Percentiles rank a stretch among this genome's conserved stretches.
phyloP scores from a whole-genome alignment of 164 flowering plant species.

The Kingdonia uniflora region DNA sequence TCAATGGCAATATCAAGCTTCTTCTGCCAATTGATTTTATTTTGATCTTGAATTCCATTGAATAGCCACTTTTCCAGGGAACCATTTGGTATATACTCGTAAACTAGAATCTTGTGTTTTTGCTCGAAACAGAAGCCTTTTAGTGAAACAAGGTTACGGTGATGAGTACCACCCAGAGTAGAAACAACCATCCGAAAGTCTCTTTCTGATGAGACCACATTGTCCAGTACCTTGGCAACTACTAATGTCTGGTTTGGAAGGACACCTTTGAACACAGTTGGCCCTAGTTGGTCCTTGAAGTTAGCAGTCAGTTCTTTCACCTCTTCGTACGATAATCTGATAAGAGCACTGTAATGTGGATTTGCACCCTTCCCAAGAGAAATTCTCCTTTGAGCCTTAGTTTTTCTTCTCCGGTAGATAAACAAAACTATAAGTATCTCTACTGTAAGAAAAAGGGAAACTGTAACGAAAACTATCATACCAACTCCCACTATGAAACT shows the following conservation, averaged over 20 bases:
- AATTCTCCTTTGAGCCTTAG: slow-evolving; percentile 21
- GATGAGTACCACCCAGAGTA: slow-evolving; percentile 38
- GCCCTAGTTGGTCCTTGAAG: slow-evolving; percentile 31
- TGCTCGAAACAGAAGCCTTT: slow-evolving; percentile 46
- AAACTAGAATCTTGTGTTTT: slow-evolving; percentile 24
- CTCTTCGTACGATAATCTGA: slow-evolving; percentile 37
- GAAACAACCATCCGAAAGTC: slow-evolving; percentile 37
- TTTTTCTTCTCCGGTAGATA: slow-evolving; percentile 21
- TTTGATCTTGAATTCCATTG: slow-evolving; percentile 8
- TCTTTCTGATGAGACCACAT: slow-evolving; percentile 27
- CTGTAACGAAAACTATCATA: slow-evolving; percentile 26
- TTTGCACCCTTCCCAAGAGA: slow-evolving; percentile 40
- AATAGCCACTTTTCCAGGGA: slow-evolving; percentile 40
- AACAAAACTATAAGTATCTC: slow-evolving; percentile 27
- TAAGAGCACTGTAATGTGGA: slow-evolving; percentile 32
- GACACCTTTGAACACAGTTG: slow-evolving; percentile 29
- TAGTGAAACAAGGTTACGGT: slow-evolving; percentile 37
- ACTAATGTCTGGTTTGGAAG: slow-evolving; percentile 27
- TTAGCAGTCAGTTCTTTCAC: slow-evolving; percentile 29
- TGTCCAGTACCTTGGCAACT: slow-evolving; percentile 26
- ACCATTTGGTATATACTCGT: slow-evolving; percentile 33
- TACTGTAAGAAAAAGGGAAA: slow-evolving; percentile 16
- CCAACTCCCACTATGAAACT: slow-evolving; percentile 21
- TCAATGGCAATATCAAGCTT: slow-evolving; percentile 39
- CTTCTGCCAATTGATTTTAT: slow-evolving; percentile 21